Percentiles rank a stretch among this genome's conserved stretches.
Conservation (phyloP, 768 basidiomycete species). For the Amanita muscaria region DNA sequence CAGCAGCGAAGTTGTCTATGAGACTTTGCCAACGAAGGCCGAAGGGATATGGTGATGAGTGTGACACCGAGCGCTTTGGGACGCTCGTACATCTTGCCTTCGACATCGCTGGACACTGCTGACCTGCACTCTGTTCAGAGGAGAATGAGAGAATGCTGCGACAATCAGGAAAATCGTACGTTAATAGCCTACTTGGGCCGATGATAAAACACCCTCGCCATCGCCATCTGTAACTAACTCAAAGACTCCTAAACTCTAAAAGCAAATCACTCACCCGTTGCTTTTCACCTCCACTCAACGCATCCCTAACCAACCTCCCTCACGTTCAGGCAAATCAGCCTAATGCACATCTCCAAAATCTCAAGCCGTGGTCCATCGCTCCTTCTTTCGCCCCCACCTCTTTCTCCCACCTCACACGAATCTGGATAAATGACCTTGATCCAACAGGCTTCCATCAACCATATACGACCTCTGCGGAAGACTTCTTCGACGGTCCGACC, state of each 20-base stretch:
- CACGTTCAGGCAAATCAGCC: slow-evolving; percentile 75
- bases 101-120: slow-evolving; percentile 93
- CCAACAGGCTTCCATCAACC: slow-evolving; percentile 76
- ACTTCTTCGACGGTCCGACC: slow-evolving; percentile 41
- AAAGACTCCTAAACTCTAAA: not conserved
- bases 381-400: not conserved
- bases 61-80: slow-evolving; percentile 86
- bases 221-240: slow-evolving; percentile 59
- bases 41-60: slow-evolving; percentile 84
- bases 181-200: slow-evolving; percentile 68
- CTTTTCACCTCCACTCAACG: slow-evolving; percentile 94
- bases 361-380: slow-evolving; percentile 43
- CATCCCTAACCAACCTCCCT: slow-evolving; percentile 90
- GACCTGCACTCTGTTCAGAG: slow-evolving; percentile 88
- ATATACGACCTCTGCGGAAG: slow-evolving; percentile 92
- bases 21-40: slow-evolving; percentile 80
- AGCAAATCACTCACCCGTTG: slow-evolving; percentile 52
- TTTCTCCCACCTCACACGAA: slow-evolving; percentile 37
- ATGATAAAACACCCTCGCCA: slow-evolving; percentile 92
- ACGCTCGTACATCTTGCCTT: slow-evolving; percentile 92
- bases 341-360: slow-evolving; percentile 80
- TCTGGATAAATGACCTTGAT: slow-evolving; percentile 95
- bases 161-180: slow-evolving; percentile 17
- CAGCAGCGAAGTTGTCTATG: slow-evolving; percentile 81
- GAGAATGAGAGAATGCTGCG: slow-evolving; percentile 4